Base-by-base conservation (phyloP, 805 yeast genomes). In the Yamadazyma sp. region DNA sequence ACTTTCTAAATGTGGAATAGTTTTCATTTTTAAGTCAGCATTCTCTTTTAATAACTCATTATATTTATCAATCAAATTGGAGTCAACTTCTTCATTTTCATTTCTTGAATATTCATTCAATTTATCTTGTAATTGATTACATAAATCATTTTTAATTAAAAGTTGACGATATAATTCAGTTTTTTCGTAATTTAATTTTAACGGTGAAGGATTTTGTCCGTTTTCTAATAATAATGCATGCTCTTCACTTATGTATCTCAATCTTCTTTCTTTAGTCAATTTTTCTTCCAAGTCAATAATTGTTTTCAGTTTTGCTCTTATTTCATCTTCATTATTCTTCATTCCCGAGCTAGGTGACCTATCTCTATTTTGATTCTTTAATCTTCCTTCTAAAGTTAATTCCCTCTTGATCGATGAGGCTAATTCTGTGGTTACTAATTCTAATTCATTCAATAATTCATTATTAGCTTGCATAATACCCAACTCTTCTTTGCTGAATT, bases 371-470 rank as follows among this genome's bases (percentile, higher is more conserved):
- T 24, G 21, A 24, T 30, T 30, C 25, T 55, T 54, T 18, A 76
- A 36, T 28, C 59, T 65, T 31, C 62, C 61, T 48, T 81, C 88
- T 29, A 84, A 52, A 13, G 64, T 53, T n/a, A 82, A 63, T 52
- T 85, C 94, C 26, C 93, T 62, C 35, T 76, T 73, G 30, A 84
- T 81, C 0, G 89, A 79, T 16, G 76, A 76, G 0, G 88, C 89
- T 32, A 85, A 63, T 49, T 84, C 94, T 17, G 75, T 73, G 1
- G 89, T 80, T 1, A 85, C 80, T 16, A 82, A 49, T 40, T 80
- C 82, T 26, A 85, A 57, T 49, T 84, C 91, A 36, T 73, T 69
- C 47, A 82, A 64, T 25, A 84, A 55, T 17, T 70, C 73, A 32
- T 69, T 69, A 42, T 78, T 82, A 35, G 82, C 77, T 23, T 67